Evolutionary conservation across 768 basidiomycete genomes (phyloP), one percentile per base, ranked within the genome.

Genomic region (Tubosaeta brunneosetosa): DNA sequence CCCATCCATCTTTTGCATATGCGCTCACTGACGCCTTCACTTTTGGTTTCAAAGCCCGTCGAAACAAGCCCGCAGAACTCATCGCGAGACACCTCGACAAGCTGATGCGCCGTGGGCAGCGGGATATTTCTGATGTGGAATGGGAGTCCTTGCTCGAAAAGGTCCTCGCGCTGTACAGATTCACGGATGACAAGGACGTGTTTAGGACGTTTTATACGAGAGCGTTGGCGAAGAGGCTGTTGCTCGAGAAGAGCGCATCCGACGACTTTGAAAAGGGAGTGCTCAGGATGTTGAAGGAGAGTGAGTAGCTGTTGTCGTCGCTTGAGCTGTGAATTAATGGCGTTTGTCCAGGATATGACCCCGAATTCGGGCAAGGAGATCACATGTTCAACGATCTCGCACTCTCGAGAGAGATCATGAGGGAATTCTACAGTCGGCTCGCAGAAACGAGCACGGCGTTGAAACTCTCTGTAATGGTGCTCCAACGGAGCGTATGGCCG

Each of bases 341-440:
- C 41, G 22, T 32, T 44, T 25, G 49, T 45, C 44, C 62, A 95
- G 95, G 87, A 48, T 95, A 94, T 61, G 97, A 98, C 65, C 88
- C 94, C 11, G 94, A 95, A 55, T 98, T 98, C 63, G 89, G 87
- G 8, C 88, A 88, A 73, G 92, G 93, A 46, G 91, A 93, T 61
- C 84, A 91, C 37, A 95, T 98, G 95, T 95, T 97, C 74, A 93
- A 85, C 55, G 94, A 95, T 63, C 73, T 95, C 3, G 80, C 82
- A 0, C 72, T 91, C 16, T 94, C 91, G 1, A 70, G 82, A 47
- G 91, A 94, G 51, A 65, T 82, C 19, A 81, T 91, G 77, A 65
- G 68, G 0, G 86, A 86, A 55, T 90, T 83, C 68, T 78, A 84
- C 52, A 61, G 71, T 26, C 76, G 79, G 59, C 59, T 78, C 33